These are phyloP conservation scores for Penicillium herquei DNA, from an alignment of 495 filamentous ascomycete species.

Conservation along the genomic window DNA sequence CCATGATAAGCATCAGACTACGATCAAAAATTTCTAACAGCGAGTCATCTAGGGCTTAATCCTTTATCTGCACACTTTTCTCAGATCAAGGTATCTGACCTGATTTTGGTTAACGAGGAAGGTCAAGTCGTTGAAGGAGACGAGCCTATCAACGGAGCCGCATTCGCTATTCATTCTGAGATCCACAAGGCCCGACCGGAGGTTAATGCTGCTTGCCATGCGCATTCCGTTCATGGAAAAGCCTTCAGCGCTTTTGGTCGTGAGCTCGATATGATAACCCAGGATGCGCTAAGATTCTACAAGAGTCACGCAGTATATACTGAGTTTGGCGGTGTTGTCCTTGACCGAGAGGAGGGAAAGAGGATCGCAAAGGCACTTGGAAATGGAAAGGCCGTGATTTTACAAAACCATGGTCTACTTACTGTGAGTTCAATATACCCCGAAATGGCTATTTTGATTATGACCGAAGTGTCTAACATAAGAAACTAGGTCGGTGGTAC, in stretches of 20 bases:
- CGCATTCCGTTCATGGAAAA: conserved; percentile 26
- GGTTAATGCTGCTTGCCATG: conserved; percentile 35
- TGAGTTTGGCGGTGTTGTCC: conserved; percentile 48
- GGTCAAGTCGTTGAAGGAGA: conserved; percentile 40
- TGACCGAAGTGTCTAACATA: too few relatives aligned
- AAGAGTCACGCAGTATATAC: conserved; percentile 35
- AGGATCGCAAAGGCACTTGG: conserved; percentile 54
- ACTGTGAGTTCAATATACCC: conserved; percentile 46
- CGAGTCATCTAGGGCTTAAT: background rate
- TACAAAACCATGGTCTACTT: conserved; percentile 61
- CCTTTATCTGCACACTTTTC: conserved; percentile 1
- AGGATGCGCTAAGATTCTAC: conserved; percentile 54
- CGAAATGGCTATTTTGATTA: too few relatives aligned
- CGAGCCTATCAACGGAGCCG: conserved; percentile 51
- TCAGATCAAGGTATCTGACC: conserved; percentile 13
- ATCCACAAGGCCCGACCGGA: conserved; percentile 30
- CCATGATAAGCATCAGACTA: background rate
- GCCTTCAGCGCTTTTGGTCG: conserved; percentile 26
- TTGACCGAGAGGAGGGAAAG: conserved; percentile 53
- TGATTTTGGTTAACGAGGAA: conserved; percentile 27
- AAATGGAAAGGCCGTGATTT: conserved; percentile 49
- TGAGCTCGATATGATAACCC: conserved; percentile 33
- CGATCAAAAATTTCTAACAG: background rate
- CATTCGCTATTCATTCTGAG: conserved; percentile 53
- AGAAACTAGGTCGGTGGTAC: conserved; percentile 8